These are phyloP conservation scores for Caloboletus firmus DNA, from an alignment of 1,284 basidiomycete genomes.

Conservation along the genomic window DNA sequence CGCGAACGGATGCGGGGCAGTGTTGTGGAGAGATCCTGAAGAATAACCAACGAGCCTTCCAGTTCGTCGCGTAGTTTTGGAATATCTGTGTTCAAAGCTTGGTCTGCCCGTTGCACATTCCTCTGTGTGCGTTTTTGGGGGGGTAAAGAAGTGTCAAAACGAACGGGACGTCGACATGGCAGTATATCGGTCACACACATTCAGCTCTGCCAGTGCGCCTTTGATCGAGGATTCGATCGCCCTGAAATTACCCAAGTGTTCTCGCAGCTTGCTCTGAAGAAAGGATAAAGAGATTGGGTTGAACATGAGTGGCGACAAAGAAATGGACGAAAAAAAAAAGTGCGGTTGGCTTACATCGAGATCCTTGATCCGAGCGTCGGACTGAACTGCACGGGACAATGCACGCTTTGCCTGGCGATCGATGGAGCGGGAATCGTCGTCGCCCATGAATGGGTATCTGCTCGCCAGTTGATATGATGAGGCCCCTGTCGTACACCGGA, in stretches of 20 bases:
- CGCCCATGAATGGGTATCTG: conserved; percentile 15
- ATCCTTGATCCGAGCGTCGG: conserved; percentile 67
- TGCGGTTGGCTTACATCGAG: conserved; percentile 51
- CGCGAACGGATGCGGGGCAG: conserved; percentile 62
- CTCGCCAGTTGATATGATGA: not conserved
- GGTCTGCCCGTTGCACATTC: conserved; percentile 55
- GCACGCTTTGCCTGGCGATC: conserved; percentile 49
- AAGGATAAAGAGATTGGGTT: not conserved
- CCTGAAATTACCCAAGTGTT: conserved; percentile 68
- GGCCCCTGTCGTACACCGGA: conserved; percentile 7
- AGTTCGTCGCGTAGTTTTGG: conserved; percentile 60
- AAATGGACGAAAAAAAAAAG: no score
- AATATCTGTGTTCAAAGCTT: conserved; percentile 55
- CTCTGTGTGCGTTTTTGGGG: conserved; percentile 40
- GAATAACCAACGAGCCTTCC: conserved; percentile 52
- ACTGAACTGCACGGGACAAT: conserved; percentile 51
- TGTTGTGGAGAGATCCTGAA: conserved; percentile 51
- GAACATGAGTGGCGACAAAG: not conserved
- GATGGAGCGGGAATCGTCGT: conserved; percentile 20
- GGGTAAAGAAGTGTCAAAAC: not conserved
- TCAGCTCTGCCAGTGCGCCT: conserved; percentile 56
- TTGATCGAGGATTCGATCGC: conserved; percentile 66
- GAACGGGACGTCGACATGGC: not conserved
- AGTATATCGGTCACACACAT: conserved; percentile 40
- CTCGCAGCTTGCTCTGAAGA: conserved; percentile 56